phyloP scores from a whole-genome alignment of 352 stramenopile species.

The Blastocystis sp. region DNA sequence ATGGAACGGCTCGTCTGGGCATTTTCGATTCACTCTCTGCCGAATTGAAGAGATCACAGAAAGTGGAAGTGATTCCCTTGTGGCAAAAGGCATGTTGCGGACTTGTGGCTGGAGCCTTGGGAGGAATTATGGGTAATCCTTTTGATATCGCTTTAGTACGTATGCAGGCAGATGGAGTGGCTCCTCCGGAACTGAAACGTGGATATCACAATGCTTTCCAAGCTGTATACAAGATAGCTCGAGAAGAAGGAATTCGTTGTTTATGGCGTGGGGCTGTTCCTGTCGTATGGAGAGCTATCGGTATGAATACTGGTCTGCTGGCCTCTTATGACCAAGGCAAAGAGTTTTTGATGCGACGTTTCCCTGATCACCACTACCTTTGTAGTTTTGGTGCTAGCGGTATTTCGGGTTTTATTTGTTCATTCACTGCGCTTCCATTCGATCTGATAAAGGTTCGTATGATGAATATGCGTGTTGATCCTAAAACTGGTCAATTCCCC shows the following conservation, averaged over 20 bases:
- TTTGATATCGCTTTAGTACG: conserved; percentile 93
- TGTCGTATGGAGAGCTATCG: conserved; percentile 85
- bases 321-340: conserved; percentile 93
- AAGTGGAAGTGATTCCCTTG: conserved; percentile 63
- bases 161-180: conserved; percentile 91
- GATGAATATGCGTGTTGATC: conserved; percentile 90
- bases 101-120: conserved; percentile 64
- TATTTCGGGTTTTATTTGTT: conserved; percentile 90
- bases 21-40: conserved; percentile 65
- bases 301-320: conserved; percentile 98
- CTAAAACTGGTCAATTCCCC: conserved; percentile 78
- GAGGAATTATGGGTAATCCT: conserved; percentile 88
- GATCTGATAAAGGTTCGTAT: conserved; percentile 94
- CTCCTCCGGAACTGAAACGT: conserved; percentile 77
- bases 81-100: conserved; percentile 63
- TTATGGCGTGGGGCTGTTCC: conserved; percentile 81
- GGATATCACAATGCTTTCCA: conserved; percentile 98
- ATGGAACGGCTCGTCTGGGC: conserved; percentile 69
- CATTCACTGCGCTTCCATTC: conserved; percentile 92
- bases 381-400: conserved; percentile 82
- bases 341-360: background rate
- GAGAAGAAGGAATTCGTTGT: conserved; percentile 77
- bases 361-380: conserved; percentile 67
- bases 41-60: conserved; percentile 64
- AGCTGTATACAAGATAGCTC: conserved; percentile 79